Base-by-base conservation (phyloP, 495 filamentous ascomycete species). In the Podospora tetraspora region DNA sequence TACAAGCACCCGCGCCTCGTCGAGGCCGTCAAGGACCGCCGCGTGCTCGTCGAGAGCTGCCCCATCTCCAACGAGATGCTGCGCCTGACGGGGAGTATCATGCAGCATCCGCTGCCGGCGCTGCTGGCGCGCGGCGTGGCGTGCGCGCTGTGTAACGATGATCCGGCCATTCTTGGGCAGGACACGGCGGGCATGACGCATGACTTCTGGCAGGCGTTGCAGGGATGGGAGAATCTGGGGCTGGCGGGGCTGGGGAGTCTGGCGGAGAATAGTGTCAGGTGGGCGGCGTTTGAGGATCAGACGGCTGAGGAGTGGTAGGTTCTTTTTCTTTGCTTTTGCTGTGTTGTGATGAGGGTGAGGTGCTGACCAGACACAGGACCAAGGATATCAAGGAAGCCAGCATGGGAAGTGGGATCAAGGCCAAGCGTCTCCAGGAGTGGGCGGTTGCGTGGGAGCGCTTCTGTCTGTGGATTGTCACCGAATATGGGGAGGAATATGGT, bases 1-100 rank as follows among this genome's bases (percentile, higher is more conserved):
- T 94, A 90, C 81, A 96, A 94, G 75, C 95, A 98, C 77, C 95
- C 95, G 0, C 85, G 95, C 12, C 87, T 98, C 59, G 87, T 95
- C 60, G 88, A 95, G 65, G 87, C 96, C 73, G 86, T 96, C 68
- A 93, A 93, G 72, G 90, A 96, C 67, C 93, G 91, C 77, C 88
- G 89, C 67, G 94, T 99, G 68, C 82, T 96, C 7, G 79, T 97
- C 61, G 95, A 99, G 76, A 90, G 86, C 72, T 96, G 91, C 74
- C 92, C 93, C 0, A 91, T 94, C 69, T 92, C 89, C 5, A 95
- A 94, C 76, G 92, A 94, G 73, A 86, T 77, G 1, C 58, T 77
- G 21, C 86, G 93, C 0, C 85, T 97, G 13, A 90, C 90, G 57
- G 86, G 86, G 32, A 90, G 87, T 30, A 89, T 96, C 72, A 83